Evolutionary conservation across 805 yeast species (phyloP), one percentile per base, ranked within the genome.

Genomic region (Starmerella cellae): DNA sequence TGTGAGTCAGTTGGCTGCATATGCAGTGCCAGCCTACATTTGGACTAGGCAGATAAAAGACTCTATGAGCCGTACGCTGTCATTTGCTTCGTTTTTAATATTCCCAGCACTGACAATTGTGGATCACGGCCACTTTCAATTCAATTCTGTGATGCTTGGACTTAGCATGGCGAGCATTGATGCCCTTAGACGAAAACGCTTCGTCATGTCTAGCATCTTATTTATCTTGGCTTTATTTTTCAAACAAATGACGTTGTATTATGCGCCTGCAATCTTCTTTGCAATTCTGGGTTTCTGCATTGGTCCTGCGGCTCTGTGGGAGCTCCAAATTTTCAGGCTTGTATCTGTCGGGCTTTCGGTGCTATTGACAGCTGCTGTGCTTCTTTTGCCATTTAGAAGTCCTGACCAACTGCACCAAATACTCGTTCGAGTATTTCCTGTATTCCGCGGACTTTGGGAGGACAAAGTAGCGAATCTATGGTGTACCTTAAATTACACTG

Each of bases 121-220:
- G 37, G 99, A 91, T 58, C 96, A 91, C 61, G 98, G 98, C 5
- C 98, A 91, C 62, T 91, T 91, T 64, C 98, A 93, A 63, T 88
- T 76, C 62, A 93, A 91, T 55, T 74, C 85, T 0, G 93, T 91
- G 21, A 88, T 91, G 97, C 70, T 91, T 28, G 98, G 98, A 0
- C 65, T 88, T 16, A 70, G 88, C 4, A 66, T 84, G 22, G 64
- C 75, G 41, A 70, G 94, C 0, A 63, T 91, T 34, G 73, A 72
- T 41, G 77, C 76, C 47, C 65, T 88, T 29, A 71, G 75, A 44
- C 82, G 75, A 24, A 14, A 35, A 14, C 74, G 75, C 54, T 69
- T 74, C 42, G 68, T 77, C 9, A 51, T 76, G 10, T 88, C 93
- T 0, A 76, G 94, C 3, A 60, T 81, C 1, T 76, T 79, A 64